Conservation (phyloP, 371 early-diverging fungal species). For the Actinomortierella ambigua region DNA sequence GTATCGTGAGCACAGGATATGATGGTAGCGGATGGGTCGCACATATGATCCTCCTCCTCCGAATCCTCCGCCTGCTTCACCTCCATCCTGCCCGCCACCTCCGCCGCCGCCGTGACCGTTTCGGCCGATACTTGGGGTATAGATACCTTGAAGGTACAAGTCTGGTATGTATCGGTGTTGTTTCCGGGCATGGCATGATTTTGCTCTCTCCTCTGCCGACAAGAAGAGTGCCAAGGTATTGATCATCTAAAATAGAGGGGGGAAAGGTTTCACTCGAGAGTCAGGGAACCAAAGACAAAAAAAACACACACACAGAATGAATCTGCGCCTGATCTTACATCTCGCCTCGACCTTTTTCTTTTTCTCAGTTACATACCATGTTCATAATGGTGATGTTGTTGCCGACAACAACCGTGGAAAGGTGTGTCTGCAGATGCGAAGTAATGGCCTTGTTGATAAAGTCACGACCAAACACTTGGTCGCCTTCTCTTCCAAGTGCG, state of each 20-base stretch:
- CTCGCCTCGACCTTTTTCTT: too few species aligned
- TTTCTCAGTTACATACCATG: constrained; percentile 46
- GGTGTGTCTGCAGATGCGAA: constrained; percentile 61
- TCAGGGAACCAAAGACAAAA: neutral
- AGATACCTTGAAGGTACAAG: constrained; percentile 60
- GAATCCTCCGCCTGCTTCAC: constrained; percentile 40
- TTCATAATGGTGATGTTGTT: constrained; percentile 64
- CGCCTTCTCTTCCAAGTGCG: constrained; percentile 55
- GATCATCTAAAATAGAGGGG: constrained; percentile 49
- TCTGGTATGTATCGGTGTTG: constrained; percentile 61
- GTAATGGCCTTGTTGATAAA: constrained; percentile 63
- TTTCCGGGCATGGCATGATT: constrained; percentile 65
- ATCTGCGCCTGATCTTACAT: too few species aligned
- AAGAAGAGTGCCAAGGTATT: constrained; percentile 61
- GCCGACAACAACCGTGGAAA: constrained; percentile 58
- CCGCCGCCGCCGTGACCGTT: too few species aligned
- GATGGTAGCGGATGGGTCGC: constrained; percentile 35
- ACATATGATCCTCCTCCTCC: too few species aligned
- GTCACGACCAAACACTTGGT: constrained; percentile 56
- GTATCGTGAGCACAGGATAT: constrained; percentile 55
- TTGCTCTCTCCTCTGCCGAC: constrained; percentile 56
- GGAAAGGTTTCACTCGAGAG: neutral
- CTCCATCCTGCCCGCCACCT: too few species aligned
- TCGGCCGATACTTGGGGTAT: constrained; percentile 35
- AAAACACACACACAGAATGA: too few species aligned